Base-by-base conservation (phyloP, 2,329 filamentous ascomycete species). In the Stromatinia cepivora region DNA sequence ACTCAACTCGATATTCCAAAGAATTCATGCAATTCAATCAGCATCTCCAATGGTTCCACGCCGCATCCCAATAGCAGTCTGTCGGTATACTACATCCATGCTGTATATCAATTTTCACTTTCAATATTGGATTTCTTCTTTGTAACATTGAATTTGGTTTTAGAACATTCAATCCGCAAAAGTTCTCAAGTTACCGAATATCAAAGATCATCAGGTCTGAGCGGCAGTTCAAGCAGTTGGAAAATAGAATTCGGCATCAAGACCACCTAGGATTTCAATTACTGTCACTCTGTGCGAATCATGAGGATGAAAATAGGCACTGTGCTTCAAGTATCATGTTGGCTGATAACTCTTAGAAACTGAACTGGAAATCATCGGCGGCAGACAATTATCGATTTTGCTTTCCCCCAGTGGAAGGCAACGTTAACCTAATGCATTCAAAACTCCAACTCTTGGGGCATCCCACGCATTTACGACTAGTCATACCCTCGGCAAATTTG, bases 371-470 rank as follows among this genome's bases (percentile, higher is more conserved):
- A 45, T 79, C 77, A 39, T 86, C 85, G 70, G 82, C 82, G 13
- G 86, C 86, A 25, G 72, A 75, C n/a, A 81, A 85, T 64, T 83
- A 96, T 68, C 86, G 86, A 28, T 89, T 89, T 68, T 93, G 92
- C 77, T 97, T 98, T 77, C 94, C 94, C 22, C 85, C 71, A 86
- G 2, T 97, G 92, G 83, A 87, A 53, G 86, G 88, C 1, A 83
- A 86, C 59, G 81, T 87, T 8, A 90, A 89, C 34, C 89, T 85
- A 75, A 97, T 98, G 93, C 95, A 98, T 79, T 97, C 93, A 63
- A 98, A 99, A 78, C 83, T 98, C 56, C 94, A 97, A 85, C 81
- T 98, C 1, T 84, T 98, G n/a, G 94, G 93, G 75, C 92, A 93
- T 74, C 81, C 86, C 0, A 81, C 81, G 1, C 89, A 93, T 78